Evolutionary conservation across 1,139 yeast species (phyloP).

Genomic region (Saccharomyces uvarum): DNA sequence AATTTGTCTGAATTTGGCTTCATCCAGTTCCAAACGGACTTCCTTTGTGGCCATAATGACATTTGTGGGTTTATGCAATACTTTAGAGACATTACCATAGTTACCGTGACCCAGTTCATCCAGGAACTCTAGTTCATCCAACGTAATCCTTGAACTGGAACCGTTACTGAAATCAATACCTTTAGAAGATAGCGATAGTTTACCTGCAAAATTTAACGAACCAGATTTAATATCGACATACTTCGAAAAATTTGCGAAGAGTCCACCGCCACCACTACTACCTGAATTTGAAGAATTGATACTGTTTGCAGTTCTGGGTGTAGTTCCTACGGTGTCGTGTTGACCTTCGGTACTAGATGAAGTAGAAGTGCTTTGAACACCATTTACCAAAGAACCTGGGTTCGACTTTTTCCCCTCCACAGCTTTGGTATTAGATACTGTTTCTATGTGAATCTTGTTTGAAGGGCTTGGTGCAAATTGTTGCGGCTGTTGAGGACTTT

Average conservation of each 20-base stretch:
- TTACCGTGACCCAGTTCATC: conserved; percentile 93
- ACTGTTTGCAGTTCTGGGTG: conserved; percentile 14
- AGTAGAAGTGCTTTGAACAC: conserved; percentile 28
- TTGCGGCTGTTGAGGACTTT: conserved; percentile 14
- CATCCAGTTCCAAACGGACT: conserved; percentile 85
- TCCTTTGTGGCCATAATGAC: conserved; percentile 96
- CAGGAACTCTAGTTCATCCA: conserved; percentile 74
- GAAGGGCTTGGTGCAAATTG: conserved; percentile 29
- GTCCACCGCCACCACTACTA: conserved; percentile 25
- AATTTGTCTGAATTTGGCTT: conserved; percentile 83
- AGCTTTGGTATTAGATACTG: conserved; percentile 5
- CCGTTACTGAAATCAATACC: conserved; percentile 91
- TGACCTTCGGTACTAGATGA: conserved; percentile 25
- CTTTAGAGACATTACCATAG: conserved; percentile 91
- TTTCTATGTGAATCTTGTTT: conserved; percentile 17
- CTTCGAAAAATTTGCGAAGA: conserved; percentile 76
- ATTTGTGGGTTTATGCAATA: conserved; percentile 87
- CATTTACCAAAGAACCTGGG: conserved; percentile 30
- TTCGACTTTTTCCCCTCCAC: conserved; percentile 22
- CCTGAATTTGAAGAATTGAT: conserved; percentile 18
- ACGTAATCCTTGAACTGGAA: conserved; percentile 73
- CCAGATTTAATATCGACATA: conserved; percentile 90
- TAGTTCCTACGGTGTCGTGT: conserved; percentile 26
- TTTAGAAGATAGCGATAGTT: conserved; percentile 82
- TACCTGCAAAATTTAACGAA: conserved; percentile 82